Evolutionary conservation across 305 asterid species (phyloP).

Genomic region (Fraxinus xanthoxyloides): DNA sequence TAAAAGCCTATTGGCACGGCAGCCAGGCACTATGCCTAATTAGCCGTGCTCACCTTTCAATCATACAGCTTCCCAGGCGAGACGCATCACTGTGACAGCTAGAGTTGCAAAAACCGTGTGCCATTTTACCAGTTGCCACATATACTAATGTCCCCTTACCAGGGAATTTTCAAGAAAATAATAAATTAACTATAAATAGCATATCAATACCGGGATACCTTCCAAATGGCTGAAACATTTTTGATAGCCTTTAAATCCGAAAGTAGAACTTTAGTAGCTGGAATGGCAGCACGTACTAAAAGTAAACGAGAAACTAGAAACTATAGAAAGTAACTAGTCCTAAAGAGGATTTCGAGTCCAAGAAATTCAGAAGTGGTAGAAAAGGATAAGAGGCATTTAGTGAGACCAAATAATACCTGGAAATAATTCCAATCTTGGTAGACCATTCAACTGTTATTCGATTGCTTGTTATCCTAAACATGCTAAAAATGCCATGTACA

Average conservation of each 20-base stretch:
- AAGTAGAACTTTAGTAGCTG: constrained; percentile 69
- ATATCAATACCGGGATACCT: constrained; percentile 64
- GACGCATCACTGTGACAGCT: constrained; percentile 95
- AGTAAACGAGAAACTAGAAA: constrained; percentile 52
- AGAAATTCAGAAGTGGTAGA: constrained; percentile 33
- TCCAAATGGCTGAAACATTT: constrained; percentile 68
- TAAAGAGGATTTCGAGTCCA: constrained; percentile 36
- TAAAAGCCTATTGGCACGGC: constrained; percentile 94
- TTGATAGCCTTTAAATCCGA: constrained; percentile 73
- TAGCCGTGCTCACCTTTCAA: constrained; percentile 99
- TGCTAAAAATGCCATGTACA: constrained; percentile 8
- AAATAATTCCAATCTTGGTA: constrained; percentile 30
- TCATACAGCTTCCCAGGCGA: constrained; percentile 83
- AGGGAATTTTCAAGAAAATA: constrained; percentile 51
- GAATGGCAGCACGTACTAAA: constrained; percentile 47
- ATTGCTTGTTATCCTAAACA: constrained; percentile 20
- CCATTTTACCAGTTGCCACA: constrained; percentile 73
- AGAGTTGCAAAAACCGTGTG: constrained; percentile 75
- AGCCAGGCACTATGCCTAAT: constrained; percentile 88
- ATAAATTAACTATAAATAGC: constrained; percentile 42
- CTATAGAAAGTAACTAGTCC: constrained; percentile 38
- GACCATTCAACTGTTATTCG: constrained; percentile 30
- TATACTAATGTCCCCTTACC: constrained; percentile 95
- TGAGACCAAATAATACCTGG: constrained; percentile 50
- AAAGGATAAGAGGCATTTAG: constrained; percentile 26